A percentile compares a stretch with the other conserved stretches of the same genome.
Evolutionary conservation across 176 grass and related monocot genomes (phyloP).

Genomic region (Dactylis glomerata): DNA sequence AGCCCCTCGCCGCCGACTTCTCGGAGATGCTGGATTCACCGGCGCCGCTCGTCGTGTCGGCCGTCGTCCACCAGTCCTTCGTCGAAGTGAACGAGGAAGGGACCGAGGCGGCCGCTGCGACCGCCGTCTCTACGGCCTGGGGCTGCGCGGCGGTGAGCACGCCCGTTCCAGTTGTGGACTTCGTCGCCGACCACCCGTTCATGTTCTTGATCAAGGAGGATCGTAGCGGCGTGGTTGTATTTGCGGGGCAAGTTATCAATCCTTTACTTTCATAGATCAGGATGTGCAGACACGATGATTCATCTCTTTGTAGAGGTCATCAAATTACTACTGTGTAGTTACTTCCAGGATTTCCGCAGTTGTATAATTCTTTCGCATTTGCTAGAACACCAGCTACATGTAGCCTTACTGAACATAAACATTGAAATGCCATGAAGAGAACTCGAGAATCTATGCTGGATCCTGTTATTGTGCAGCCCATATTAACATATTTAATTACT

Average conservation of each 20-base stretch:
- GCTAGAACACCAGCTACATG: not conserved
- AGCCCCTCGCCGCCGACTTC: constrained; percentile 22
- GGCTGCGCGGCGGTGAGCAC: not conserved
- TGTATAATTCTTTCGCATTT: not conserved
- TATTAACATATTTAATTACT: too few relatives aligned
- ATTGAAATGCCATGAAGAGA: too few relatives aligned
- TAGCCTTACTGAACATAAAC: not conserved
- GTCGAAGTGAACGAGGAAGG: constrained; percentile 73
- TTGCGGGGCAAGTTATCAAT: not conserved
- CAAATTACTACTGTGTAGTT: not conserved
- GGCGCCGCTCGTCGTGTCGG: constrained; percentile 6
- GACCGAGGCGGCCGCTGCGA: constrained; percentile 50
- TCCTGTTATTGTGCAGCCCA: too few relatives aligned
- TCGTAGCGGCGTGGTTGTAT: not conserved
- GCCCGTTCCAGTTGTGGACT: constrained; percentile 15
- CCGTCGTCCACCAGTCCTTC: constrained; percentile 45
- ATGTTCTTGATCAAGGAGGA: constrained; percentile 46
- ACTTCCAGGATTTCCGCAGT: not conserved
- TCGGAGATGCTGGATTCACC: constrained; percentile 37
- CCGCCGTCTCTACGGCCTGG: not conserved
- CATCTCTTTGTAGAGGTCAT: not conserved
- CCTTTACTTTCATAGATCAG: not conserved
- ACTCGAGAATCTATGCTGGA: too few relatives aligned
- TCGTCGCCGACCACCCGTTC: constrained; percentile 49
- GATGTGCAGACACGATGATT: not conserved